Evolutionary conservation across 2,329 filamentous ascomycete species (phyloP).

Genomic region (Aspergillus sclerotialis): DNA sequence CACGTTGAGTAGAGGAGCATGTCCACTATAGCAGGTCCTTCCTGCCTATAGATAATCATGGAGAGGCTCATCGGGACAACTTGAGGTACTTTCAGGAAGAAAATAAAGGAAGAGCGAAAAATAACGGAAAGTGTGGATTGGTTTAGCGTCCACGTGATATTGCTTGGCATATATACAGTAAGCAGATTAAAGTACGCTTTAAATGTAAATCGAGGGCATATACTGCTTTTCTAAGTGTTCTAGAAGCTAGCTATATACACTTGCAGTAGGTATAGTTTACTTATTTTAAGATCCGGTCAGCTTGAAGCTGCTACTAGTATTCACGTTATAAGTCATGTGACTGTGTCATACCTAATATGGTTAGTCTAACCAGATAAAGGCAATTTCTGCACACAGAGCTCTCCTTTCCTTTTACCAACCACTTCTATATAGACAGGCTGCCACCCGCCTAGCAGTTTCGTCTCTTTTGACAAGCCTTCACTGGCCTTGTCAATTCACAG

Average conservation of each 20-base stretch:
- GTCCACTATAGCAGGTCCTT: slow-evolving; percentile 5
- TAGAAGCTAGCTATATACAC: too few species aligned
- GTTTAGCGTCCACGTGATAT: slow-evolving; percentile 1
- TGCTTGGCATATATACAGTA: too few species aligned
- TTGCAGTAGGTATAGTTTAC: too few species aligned
- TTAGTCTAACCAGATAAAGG: slow-evolving; percentile 13
- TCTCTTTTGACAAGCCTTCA: slow-evolving; percentile 28
- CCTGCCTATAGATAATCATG: slow-evolving; percentile 14
- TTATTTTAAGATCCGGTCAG: too few species aligned
- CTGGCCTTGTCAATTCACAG: slow-evolving; percentile 33
- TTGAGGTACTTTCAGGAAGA: slow-evolving; percentile 6
- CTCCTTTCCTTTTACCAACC: slow-evolving; percentile 21
- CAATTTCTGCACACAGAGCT: slow-evolving; percentile 9
- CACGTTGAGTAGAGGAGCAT: slow-evolving; percentile 11
- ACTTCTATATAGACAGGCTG: slow-evolving; percentile 36
- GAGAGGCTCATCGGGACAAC: slow-evolving; percentile 7
- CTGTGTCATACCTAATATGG: slow-evolving; percentile 13
- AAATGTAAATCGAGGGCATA: too few species aligned
- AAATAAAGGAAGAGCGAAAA: slow-evolving; percentile 11
- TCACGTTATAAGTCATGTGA: not conserved
- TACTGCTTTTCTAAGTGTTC: too few species aligned
- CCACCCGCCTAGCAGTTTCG: slow-evolving; percentile 20
- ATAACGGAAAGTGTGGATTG: slow-evolving; percentile 2
- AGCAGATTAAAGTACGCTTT: too few species aligned
- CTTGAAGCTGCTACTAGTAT: too few species aligned